Evolutionary conservation across 225 moss, liverwort and hornwort species (phyloP).

Genomic region (Pleurozium schreberi): DNA sequence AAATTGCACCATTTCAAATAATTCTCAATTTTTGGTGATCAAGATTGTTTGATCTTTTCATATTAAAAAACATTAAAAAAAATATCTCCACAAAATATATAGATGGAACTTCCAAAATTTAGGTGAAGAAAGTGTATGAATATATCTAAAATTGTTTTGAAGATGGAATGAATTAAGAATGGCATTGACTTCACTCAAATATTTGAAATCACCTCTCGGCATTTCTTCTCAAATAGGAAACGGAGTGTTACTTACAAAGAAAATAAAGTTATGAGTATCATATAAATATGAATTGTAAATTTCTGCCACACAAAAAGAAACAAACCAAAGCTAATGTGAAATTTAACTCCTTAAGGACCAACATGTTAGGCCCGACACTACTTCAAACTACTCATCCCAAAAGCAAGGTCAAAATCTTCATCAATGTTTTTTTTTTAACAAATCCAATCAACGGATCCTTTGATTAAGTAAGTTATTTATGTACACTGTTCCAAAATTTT

Average conservation of each 20-base stretch:
- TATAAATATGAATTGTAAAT: background rate
- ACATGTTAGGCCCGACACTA: too few species aligned
- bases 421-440: too few species aligned
- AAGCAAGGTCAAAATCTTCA: too few species aligned
- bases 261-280: background rate
- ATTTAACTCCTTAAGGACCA: too few species aligned
- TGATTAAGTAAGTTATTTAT: too few species aligned
- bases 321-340: background rate
- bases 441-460: too few species aligned
- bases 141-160: background rate
- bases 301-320: background rate
- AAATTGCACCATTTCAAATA: background rate
- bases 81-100: too few species aligned
- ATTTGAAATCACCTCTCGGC: background rate
- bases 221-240: background rate
- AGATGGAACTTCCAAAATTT: background rate
- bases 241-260: accelerated
- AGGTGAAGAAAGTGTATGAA: background rate
- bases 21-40: accelerated
- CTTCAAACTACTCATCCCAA: too few species aligned
- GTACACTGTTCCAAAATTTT: too few species aligned
- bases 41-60: accelerated
- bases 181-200: background rate
- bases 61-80: background rate
- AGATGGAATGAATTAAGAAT: background rate